Base-by-base conservation (phyloP, 306 rosid genomes). In the Dicorynia guianensis region DNA sequence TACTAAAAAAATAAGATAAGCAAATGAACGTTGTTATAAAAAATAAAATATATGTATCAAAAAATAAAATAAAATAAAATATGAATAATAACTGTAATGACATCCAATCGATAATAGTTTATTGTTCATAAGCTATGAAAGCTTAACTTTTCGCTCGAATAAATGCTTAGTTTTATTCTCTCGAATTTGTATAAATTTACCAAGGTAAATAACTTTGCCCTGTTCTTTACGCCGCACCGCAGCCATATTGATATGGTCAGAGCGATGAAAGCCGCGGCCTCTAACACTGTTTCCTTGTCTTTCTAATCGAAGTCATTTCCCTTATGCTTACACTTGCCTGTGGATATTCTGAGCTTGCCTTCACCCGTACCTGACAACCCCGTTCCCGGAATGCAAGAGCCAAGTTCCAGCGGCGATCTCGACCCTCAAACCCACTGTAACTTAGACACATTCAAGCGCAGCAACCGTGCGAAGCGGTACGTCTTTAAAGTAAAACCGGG, bases 401-500 rank as follows among this genome's bases (percentile, higher is more conserved):
- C 79, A 30, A 63, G 50, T 9, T 57, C 67, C 69, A 43, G 76
- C 76, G 36, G 65, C 34, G 50, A 84, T 47, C 35, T 17, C 39
- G 40, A 65, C 49, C 57, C 38, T 43, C 72, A 19, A n/a, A 18
- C 30, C 35, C 42, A 8, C 19, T 3, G 6, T 14, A 48, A 9
- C 15, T 14, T 18, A 40, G 55, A 35, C 19, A 19, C 35, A 2
- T 9, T 7, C 4, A 86, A 75, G 34, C 85, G 82, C 33, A 55
- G 11, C 57, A 63, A 69, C 81, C 72, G 42, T 7, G 12, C 57
- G 8, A 79, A 70, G 5, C 75, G 81, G 5, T 83, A 74, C 9
- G 67, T 71, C 2, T 77, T 71, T 70, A 86, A 75, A 63, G 74
- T 78, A 8, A 72, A 56, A 0, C 80, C 84, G 3, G 89, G 91